phyloP scores from a whole-genome alignment of 2,329 filamentous ascomycete genomes.

The Diaporthe destruens region DNA sequence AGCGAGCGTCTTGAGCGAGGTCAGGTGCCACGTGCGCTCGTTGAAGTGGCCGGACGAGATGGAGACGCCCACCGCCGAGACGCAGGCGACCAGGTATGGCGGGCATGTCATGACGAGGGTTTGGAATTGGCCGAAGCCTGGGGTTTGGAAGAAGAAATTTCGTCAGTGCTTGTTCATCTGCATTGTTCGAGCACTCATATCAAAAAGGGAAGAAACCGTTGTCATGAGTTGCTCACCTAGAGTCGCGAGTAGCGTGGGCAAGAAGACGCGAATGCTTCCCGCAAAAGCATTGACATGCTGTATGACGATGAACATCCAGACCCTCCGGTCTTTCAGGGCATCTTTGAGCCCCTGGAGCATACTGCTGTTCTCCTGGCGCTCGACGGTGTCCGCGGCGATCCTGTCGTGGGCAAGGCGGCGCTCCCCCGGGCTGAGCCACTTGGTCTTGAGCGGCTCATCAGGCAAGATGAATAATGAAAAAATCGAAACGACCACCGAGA shows the following conservation, averaged over 20 bases:
- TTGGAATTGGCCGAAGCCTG: constrained; percentile 55
- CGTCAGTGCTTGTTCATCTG: too few relatives aligned
- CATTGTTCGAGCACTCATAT: background rate
- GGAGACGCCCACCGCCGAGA: constrained; percentile 52
- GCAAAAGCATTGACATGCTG: constrained; percentile 40
- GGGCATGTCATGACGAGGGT: constrained; percentile 62
- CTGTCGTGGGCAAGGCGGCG: constrained; percentile 54
- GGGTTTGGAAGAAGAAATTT: background rate
- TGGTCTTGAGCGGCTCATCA: constrained; percentile 52
- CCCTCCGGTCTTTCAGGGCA: background rate
- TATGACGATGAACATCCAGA: constrained; percentile 29
- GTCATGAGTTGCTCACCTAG: constrained; percentile 43
- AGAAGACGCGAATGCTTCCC: constrained; percentile 48
- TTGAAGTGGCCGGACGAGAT: constrained; percentile 60
- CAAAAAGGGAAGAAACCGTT: too few relatives aligned
- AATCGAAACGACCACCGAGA: background rate
- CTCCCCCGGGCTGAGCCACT: constrained; percentile 57
- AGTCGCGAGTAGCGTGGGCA: constrained; percentile 55
- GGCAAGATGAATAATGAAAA: constrained; percentile 50
- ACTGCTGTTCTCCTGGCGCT: background rate
- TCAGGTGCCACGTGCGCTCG: constrained; percentile 62
- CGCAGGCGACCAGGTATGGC: constrained; percentile 57
- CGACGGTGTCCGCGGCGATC: constrained; percentile 18
- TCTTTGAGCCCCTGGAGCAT: constrained; percentile 13
- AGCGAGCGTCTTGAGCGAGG: constrained; percentile 55